Evolutionary conservation across 2,329 filamentous ascomycete genomes (phyloP), one percentile per base, ranked within the genome.

Genomic region (Cladosporium sp.): DNA sequence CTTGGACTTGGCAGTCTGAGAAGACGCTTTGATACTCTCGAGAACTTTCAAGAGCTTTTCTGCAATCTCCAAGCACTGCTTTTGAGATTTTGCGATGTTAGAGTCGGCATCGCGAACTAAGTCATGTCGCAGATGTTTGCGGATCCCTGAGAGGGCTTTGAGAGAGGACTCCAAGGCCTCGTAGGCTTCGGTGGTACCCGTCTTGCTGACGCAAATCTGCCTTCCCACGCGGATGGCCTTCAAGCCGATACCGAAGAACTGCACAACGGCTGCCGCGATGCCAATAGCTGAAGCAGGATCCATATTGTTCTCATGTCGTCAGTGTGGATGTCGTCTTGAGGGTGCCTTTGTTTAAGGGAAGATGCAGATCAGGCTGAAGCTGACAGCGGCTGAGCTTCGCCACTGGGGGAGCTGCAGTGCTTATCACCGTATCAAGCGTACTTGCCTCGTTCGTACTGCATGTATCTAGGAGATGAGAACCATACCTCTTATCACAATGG

Each of bases 171-270:
- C n/a, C 14, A 59, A 6, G 6, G 51, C 41, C 1, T 26, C 18
- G 12, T 65, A n/a, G 28, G n/a, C 21, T 10, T 65, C 54, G 4
- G 41, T 59, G 6, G 18, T 26, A 8, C 30, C 55, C 2, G 8
- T 57, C 2, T 41, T 36, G 41, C 63, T 65, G 44, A 30, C 63
- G 11, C 63, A 55, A 6, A 65, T 65, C 28, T 65, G 30, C 14
- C 54, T 65, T 44, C 41, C 59, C 4, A 65, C 8, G 12, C 10
- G 18, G 18, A 59, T 18, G 11, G 63, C 44, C 24, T 65, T 59
- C 10, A 59, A 2, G 44, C 63, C 55, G 30, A 49, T 51, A 15
- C 51, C 54, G 24, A 65, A 26, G 21, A 65, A 65, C 12, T 65
- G 63, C 24, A 41, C 30, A 21, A 41, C 32, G 3, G 55, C 63